Base-by-base conservation (phyloP, 352 stramenopile genomes). In the Pythium apleroticum region DNA sequence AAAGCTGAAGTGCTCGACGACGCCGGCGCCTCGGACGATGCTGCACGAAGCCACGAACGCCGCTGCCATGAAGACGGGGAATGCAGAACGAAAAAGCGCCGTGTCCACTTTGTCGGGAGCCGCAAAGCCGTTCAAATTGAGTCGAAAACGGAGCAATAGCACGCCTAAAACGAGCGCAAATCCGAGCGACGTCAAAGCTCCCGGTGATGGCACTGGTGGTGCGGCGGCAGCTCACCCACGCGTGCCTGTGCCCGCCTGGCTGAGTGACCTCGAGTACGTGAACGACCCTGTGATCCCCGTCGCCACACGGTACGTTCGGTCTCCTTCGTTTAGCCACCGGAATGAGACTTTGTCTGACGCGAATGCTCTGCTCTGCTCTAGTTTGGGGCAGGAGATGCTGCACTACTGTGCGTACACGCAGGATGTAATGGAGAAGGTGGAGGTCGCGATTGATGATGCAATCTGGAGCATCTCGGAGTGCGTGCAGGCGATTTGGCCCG, bases 401-500 rank as follows among this genome's bases (percentile, higher is more conserved):
- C 66, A 68, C 52, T 95, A 90, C 65, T 84, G 74, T 56, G 69
- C 59, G 33, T 91, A 95, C 71, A 90, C 82, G 22, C 69, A 88
- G 58, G 54, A 52, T 6, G 72, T 84, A 22, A 83, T 95, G 43
- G 77, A 81, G 37, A 68, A 69, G 2, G 73, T 85, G 15, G 73
- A 86, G 2, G 62, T 71, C 31, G 71, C 80, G 52, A 89, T 95
- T 55, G 81, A 93, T 39, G 82, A 81, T n/a, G 85, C 82, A 43
- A 84, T 93, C 45, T 78, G 71, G 49, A 81, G 86, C 48, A 88
- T 95, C 46, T 76, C 80, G 3, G 71, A 78, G 24, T 76, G 75
- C 4, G 82, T 95, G 56, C 70, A 86, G 58, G 68, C 71, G 52
- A 82, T 93, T 49, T 96, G 87, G 86, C 88, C 88, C 28, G 78